phyloP scores from a whole-genome alignment of 164 flowering plant species.

The Vitis vinifera region ASM3070453v1 NC_081808.1:15583001-15583500 shows the following conservation, averaged over 20 bases:
- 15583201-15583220: background rate
- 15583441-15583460: background rate
- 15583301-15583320: background rate
- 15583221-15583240: background rate
- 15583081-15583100: background rate
- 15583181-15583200: background rate
- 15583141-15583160: background rate
- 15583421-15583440: background rate
- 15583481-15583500: background rate
- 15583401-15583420: background rate
- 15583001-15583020: conserved; percentile 13
- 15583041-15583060: no score
- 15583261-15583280: background rate
- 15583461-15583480: background rate
- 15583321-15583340: conserved; percentile 1
- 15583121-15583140: background rate
- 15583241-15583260: background rate
- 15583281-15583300: conserved; percentile 10
- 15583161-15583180: background rate
- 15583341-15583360: background rate
- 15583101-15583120: background rate
- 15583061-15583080: background rate
- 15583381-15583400: background rate
- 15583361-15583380: conserved; percentile 8
- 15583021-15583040: no score